These are phyloP conservation scores for Saccharomycopsis olivae DNA, from an alignment of 805 yeast species.

Conservation along the genomic window DNA sequence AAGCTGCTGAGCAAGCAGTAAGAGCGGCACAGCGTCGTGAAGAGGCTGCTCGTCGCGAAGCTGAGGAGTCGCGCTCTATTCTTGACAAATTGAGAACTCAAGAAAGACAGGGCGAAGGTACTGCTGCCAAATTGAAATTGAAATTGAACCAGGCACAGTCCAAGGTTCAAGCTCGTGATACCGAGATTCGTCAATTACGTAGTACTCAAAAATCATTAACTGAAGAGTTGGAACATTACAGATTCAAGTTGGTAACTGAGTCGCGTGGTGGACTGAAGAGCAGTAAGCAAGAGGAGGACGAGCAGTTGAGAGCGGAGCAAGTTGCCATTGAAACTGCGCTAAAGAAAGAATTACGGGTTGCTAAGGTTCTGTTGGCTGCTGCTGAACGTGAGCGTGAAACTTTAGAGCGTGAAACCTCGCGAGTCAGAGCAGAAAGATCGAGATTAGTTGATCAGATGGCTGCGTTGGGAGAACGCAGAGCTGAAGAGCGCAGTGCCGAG, in stretches of 20 bases:
- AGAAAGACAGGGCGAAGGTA: conserved; percentile 40
- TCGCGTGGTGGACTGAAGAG: conserved; percentile 34
- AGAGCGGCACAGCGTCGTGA: conserved; percentile 54
- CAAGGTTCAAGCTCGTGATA: conserved; percentile 43
- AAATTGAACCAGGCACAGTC: conserved; percentile 44
- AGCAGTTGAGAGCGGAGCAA: too few relatives aligned
- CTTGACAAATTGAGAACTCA: conserved; percentile 42
- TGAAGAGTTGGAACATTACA: conserved; percentile 46
- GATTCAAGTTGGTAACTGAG: conserved; percentile 32
- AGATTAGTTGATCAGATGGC: conserved; percentile 31
- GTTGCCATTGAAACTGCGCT: conserved; percentile 57
- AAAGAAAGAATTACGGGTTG: conserved; percentile 51
- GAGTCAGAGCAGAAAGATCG: conserved; percentile 26
- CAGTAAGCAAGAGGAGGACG: conserved; percentile 21
- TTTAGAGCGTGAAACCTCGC: conserved; percentile 25
- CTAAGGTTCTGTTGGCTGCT: conserved; percentile 50
- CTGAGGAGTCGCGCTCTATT: conserved; percentile 37
- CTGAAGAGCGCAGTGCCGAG: conserved; percentile 30
- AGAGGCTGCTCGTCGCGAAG: conserved; percentile 39
- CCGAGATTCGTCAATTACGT: conserved; percentile 41
- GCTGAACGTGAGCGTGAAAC: conserved; percentile 34
- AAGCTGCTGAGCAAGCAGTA: conserved; percentile 68
- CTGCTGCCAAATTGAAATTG: conserved; percentile 41
- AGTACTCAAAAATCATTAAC: conserved; percentile 39
- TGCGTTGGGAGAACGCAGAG: conserved; percentile 35